Conservation (phyloP, 2,329 filamentous ascomycete genomes). For the Parafenestella ontariensis region DNA sequence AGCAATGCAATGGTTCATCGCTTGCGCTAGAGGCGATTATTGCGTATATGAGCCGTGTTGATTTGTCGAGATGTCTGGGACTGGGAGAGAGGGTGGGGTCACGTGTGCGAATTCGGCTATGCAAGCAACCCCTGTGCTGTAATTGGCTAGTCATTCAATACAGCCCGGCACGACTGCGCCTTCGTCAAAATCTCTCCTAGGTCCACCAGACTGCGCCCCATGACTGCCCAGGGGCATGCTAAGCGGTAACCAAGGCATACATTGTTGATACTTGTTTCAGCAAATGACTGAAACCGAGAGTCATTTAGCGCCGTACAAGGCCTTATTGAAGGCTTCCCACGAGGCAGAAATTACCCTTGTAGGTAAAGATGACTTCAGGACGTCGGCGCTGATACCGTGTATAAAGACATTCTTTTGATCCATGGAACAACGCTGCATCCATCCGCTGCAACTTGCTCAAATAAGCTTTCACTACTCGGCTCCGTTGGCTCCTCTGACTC, state of each 20-base stretch:
- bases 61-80: neutral
- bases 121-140: neutral
- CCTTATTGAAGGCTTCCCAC: neutral
- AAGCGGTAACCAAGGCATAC: neutral
- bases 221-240: neutral
- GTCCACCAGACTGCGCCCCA: neutral
- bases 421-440: neutral
- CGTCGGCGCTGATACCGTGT: neutral
- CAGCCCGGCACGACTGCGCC: neutral
- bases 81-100: neutral
- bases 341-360: constrained; percentile 2
- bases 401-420: constrained; percentile 2
- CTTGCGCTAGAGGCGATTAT: constrained; percentile 5
- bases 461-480: constrained; percentile 2
- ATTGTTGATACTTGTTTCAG: neutral
- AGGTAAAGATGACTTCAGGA: neutral
- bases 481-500: constrained; percentile 6
- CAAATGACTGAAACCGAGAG: neutral
- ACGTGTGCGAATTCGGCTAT: neutral
- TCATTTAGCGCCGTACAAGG: neutral
- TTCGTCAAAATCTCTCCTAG: neutral
- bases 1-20: constrained; percentile 1
- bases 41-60: neutral
- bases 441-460: neutral
- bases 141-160: neutral